Percentiles rank a stretch among this genome's conserved stretches.
Conservation (phyloP, 2,329 filamentous ascomycete species). For the Waltergamsia citrina region DNA sequence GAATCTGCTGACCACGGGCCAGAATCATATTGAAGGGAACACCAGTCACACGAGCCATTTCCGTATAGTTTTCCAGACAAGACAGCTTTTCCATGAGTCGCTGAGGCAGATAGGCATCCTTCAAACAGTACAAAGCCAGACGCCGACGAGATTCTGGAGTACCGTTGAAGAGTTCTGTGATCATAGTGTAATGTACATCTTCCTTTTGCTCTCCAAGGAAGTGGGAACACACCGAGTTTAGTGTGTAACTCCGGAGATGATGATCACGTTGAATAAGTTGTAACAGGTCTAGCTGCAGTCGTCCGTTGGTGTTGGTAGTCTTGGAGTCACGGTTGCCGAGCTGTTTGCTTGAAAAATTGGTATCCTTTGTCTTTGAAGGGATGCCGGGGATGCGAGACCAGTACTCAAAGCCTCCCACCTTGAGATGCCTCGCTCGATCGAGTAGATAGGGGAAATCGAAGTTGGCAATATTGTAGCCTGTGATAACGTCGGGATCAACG, state of each 20-base stretch:
- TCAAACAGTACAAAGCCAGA: constrained; percentile 90
- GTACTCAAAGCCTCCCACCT: constrained; percentile 70
- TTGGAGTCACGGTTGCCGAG: constrained; percentile 96
- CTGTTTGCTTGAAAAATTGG: constrained; percentile 94
- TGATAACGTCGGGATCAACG: constrained; percentile 94
- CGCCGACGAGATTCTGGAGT: constrained; percentile 86
- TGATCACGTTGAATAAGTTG: constrained; percentile 92
- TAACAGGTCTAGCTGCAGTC: constrained; percentile 87
- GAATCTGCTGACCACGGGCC: constrained; percentile 88
- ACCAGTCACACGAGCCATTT: constrained; percentile 98
- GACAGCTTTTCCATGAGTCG: constrained; percentile 95
- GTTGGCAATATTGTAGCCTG: constrained; percentile 97
- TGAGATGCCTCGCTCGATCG: constrained; percentile 77
- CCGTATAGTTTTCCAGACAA: constrained; percentile 97
- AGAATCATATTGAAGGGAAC: constrained; percentile 95
- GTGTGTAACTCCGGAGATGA: constrained; percentile 89
- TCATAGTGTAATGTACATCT: constrained; percentile 98
- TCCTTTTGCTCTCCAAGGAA: constrained; percentile 97
- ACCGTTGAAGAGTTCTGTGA: constrained; percentile 94
- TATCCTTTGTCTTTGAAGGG: constrained; percentile 62
- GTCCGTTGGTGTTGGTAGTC: constrained; percentile 86
- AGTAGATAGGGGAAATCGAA: constrained; percentile 97
- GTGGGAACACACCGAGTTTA: constrained; percentile 92
- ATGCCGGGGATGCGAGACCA: constrained; percentile 73
- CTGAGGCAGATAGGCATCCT: constrained; percentile 93